Evolutionary conservation across 768 basidiomycete genomes (phyloP), one percentile per base, ranked within the genome.

Genomic region (Omphalotus guepiniiformis): DNA sequence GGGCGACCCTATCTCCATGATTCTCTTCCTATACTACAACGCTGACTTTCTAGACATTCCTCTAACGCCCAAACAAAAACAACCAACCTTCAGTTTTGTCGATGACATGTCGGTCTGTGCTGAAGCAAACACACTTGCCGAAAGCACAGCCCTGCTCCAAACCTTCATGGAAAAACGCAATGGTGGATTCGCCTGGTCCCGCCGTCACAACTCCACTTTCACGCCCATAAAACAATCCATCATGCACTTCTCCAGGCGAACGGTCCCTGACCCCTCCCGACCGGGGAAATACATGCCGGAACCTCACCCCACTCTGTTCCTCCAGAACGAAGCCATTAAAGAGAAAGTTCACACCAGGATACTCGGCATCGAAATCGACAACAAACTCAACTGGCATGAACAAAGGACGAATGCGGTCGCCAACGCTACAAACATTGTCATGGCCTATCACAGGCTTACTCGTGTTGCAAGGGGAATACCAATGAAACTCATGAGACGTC

Each of bases 1-100:
- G 49, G 66, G 65, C 1, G 50, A 55, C 48, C 55, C 63, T 1
- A 22, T 58, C 2, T 63, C 63, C 1, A 49, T 48, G 34, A 52
- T 61, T 1, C 46, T 58, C 0, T 67, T 62, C 47, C 43, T 57
- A 6, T 53, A 62, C 30, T 61, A 63, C 38, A 57, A 54, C 43
- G 43, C 55, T 16, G 52, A 50, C 35, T 39, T 62, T 1, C 30
- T 66, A 1, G 52, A 59, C n/a, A n/a, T n/a, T n/a, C n/a, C n/a
- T n/a, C n/a, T n/a, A n/a, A n/a, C n/a, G n/a, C n/a, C n/a, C n/a
- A n/a, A n/a, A n/a, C n/a, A n/a, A n/a, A n/a, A n/a, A n/a, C n/a
- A n/a, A n/a, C n/a, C n/a, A n/a, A n/a, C n/a, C n/a, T n/a, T n/a
- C n/a, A n/a, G n/a, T n/a, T n/a, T n/a, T n/a, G n/a, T n/a, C n/a